Evolutionary conservation across 106 monocot genomes (phyloP).

Genomic region (Agapanthus africanus): DNA sequence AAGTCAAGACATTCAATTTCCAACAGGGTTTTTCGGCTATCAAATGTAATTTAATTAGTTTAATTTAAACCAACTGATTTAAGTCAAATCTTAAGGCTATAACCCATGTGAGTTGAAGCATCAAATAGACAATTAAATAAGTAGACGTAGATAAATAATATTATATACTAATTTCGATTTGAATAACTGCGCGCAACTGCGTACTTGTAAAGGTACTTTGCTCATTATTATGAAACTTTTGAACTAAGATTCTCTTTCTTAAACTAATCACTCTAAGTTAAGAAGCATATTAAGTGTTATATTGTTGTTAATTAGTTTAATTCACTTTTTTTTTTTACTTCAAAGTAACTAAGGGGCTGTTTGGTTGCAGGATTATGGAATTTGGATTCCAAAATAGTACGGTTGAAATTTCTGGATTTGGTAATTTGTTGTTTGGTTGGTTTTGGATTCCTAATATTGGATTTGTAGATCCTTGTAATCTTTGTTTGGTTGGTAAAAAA

Average conservation of each 20-base stretch:
- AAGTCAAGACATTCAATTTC: constrained; percentile 12
- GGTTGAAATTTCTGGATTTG: too few species aligned
- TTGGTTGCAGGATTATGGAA: too few species aligned
- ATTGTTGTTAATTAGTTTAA: constrained; percentile 8
- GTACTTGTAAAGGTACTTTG: constrained; percentile 4
- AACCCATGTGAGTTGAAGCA: constrained; percentile 9
- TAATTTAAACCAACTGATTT: too few species aligned
- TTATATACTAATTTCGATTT: too few species aligned
- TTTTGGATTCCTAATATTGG: too few species aligned
- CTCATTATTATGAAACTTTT: constrained; percentile 15
- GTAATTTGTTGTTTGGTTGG: too few species aligned
- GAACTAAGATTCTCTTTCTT: constrained; percentile 21
- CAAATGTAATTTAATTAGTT: background rate
- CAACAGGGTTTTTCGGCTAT: background rate
- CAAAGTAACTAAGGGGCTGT: background rate
- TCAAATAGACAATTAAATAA: background rate
- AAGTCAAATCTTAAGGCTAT: constrained; percentile 1
- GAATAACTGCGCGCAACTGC: background rate
- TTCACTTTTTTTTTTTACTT: too few species aligned
- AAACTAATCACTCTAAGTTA: constrained; percentile 3
- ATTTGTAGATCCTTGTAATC: too few species aligned
- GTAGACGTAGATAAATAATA: too few species aligned
- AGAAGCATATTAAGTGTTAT: background rate
- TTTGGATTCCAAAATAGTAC: too few species aligned
- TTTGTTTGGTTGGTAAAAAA: too few species aligned